Evolutionary conservation across 106 monocot genomes (phyloP).

Genomic region (Dendrobium chrysotoxum): DNA sequence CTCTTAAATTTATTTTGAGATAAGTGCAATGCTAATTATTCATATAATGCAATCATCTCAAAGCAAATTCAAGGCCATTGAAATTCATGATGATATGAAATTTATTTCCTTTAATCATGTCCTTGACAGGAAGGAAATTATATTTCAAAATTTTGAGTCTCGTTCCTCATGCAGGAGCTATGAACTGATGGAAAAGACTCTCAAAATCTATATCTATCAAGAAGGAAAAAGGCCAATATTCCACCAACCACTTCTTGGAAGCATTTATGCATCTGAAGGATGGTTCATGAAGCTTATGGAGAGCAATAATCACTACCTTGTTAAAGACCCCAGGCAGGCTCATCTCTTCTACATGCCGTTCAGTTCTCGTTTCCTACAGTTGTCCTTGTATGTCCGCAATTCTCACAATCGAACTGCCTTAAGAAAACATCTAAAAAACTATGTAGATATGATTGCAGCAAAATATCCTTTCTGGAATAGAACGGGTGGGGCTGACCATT

Average conservation of each 20-base stretch:
- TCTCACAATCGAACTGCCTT: slow-evolving; percentile 22
- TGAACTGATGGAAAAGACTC: slow-evolving; percentile 42
- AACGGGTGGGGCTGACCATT: slow-evolving; percentile 46
- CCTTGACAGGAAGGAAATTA: not conserved
- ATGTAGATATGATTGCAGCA: slow-evolving; percentile 25
- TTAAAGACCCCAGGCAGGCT: slow-evolving; percentile 31
- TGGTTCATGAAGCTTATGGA: slow-evolving; percentile 65
- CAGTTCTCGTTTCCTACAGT: slow-evolving; percentile 31
- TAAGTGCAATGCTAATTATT: too few species aligned
- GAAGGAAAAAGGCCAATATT: slow-evolving; percentile 40
- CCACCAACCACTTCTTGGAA: slow-evolving; percentile 36
- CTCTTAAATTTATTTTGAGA: too few species aligned
- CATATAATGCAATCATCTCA: too few species aligned
- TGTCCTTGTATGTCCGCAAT: slow-evolving; percentile 22
- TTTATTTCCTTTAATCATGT: not conserved
- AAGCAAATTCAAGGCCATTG: too few species aligned
- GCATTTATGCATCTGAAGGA: slow-evolving; percentile 60
- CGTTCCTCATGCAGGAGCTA: slow-evolving; percentile 35
- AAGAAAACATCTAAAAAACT: slow-evolving; percentile 16
- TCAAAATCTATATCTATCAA: slow-evolving; percentile 50
- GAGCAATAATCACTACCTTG: slow-evolving; percentile 15
- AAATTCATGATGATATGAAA: too few species aligned
- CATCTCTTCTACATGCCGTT: slow-evolving; percentile 54
- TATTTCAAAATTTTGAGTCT: not conserved
- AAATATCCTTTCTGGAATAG: slow-evolving; percentile 63